Evolutionary conservation across 140 eudicot genomes (phyloP).

Genomic region (Erigeron philadelphicus): DNA sequence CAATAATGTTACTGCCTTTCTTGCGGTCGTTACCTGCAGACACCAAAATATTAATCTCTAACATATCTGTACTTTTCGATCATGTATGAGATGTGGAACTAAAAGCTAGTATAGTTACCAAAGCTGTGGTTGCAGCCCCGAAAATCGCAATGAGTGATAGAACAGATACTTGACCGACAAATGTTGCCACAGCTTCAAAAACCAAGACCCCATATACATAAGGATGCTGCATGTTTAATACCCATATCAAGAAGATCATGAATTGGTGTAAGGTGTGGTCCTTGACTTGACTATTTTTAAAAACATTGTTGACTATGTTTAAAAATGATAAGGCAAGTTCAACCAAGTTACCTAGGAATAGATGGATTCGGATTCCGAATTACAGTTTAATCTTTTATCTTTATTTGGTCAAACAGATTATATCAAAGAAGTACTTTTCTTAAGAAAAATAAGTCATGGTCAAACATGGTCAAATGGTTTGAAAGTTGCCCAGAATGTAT

Average conservation of each 20-base stretch:
- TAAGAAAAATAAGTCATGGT: no score
- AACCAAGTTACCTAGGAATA: background rate
- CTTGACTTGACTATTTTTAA: slow-evolving; percentile 2
- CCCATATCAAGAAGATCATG: slow-evolving; percentile 40
- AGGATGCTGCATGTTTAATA: slow-evolving; percentile 63
- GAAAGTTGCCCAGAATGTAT: background rate
- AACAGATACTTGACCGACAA: slow-evolving; percentile 90
- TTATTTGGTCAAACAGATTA: background rate
- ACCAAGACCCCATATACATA: slow-evolving; percentile 86
- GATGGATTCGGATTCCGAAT: background rate
- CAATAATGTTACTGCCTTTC: slow-evolving; percentile 84
- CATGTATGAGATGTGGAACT: background rate
- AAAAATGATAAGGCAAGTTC: background rate
- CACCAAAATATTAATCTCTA: slow-evolving; percentile 15
- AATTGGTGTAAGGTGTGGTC: background rate
- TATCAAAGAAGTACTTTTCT: no score
- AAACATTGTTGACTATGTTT: slow-evolving; percentile 8
- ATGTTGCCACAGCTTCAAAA: slow-evolving; percentile 93
- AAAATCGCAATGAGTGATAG: slow-evolving; percentile 86
- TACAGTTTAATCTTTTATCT: background rate
- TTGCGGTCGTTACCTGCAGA: slow-evolving; percentile 76
- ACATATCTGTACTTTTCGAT: background rate
- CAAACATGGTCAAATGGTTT: background rate
- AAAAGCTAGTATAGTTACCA: slow-evolving; percentile 44
- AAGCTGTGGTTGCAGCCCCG: slow-evolving; percentile 95